Percentiles rank a stretch among this genome's conserved stretches.
Conservation (phyloP, 352 stramenopile species). For the Phytophthora boehmeriae region DNA sequence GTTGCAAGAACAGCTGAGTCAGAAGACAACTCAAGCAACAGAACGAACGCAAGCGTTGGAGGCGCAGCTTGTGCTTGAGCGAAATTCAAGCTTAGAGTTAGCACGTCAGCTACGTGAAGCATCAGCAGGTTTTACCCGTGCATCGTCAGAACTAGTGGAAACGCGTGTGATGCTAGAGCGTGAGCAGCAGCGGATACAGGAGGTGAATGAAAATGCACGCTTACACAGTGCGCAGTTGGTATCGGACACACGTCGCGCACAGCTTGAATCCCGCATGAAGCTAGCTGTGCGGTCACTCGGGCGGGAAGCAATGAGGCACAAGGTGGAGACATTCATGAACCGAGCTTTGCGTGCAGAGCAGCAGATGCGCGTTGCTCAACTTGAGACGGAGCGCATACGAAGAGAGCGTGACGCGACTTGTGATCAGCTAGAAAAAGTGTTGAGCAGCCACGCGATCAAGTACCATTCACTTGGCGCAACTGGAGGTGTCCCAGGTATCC, state of each 20-base stretch:
- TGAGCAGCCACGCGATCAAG: conserved; percentile 59
- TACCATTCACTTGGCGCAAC: conserved; percentile 49
- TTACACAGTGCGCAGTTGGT: conserved; percentile 52
- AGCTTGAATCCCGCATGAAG: conserved; percentile 61
- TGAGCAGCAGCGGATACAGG: conserved; percentile 33
- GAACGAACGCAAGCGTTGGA: conserved; percentile 44
- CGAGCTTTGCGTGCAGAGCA: conserved; percentile 60
- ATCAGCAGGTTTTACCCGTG: conserved; percentile 44
- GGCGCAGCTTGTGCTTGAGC: conserved; percentile 62
- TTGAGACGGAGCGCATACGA: conserved; percentile 41
- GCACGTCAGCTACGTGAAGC: conserved; percentile 59
- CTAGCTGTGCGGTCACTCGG: conserved; percentile 62
- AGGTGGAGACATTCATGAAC: conserved; percentile 64
- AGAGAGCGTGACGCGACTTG: conserved; percentile 45
- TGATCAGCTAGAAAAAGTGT: conserved; percentile 52
- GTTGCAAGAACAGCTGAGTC: conserved; percentile 35
- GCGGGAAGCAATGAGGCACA: conserved; percentile 65
- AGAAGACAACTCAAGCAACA: conserved; percentile 34
- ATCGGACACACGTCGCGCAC: conserved; percentile 52
- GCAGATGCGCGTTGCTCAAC: conserved; percentile 52
- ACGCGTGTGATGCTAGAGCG: conserved; percentile 57
- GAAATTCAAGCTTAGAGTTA: conserved; percentile 48
- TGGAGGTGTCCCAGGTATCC: conserved; percentile 60
- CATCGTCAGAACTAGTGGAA: conserved; percentile 51
- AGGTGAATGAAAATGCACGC: conserved; percentile 53